These are phyloP conservation scores for Eimeria falciformis DNA, from an alignment of 169 alveolate genomes.

Conservation along the genomic window DNA sequence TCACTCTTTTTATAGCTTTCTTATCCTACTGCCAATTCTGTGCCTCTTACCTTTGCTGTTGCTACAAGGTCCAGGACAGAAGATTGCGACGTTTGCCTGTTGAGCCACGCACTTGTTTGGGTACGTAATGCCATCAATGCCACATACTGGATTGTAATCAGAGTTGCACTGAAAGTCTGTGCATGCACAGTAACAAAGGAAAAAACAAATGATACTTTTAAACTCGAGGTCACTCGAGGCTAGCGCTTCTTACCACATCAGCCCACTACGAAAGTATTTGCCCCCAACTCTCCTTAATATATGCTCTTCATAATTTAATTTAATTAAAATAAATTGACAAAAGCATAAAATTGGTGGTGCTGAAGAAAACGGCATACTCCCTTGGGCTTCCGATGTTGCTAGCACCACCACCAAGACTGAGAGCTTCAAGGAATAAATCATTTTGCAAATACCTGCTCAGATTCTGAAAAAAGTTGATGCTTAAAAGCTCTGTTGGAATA, in stretches of 20 bases:
- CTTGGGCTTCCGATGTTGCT: neutral
- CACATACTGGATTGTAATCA: slow-evolving; percentile 56
- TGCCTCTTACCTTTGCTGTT: neutral
- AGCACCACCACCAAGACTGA: neutral
- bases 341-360: neutral
- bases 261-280: neutral
- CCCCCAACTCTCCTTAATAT: neutral
- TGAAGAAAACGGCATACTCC: slow-evolving; percentile 5
- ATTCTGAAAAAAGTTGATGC: no score
- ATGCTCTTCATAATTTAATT: neutral
- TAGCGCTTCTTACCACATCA: no score
- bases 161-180: slow-evolving; percentile 10
- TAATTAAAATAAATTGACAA: neutral
- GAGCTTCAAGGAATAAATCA: neutral
- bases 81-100: neutral
- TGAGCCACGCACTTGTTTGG: slow-evolving; percentile 12
- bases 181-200: neutral
- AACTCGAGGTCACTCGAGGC: no score
- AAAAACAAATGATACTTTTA: no score
- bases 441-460: no score
- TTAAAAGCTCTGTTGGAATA: no score
- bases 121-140: slow-evolving; percentile 59
- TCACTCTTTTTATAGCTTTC: no score
- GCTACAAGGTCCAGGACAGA: slow-evolving; percentile 1
- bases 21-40: no score